These are phyloP conservation scores for Triangularia verruculosa DNA, from an alignment of 2,329 filamentous ascomycete species.

Conservation along the genomic window DNA sequence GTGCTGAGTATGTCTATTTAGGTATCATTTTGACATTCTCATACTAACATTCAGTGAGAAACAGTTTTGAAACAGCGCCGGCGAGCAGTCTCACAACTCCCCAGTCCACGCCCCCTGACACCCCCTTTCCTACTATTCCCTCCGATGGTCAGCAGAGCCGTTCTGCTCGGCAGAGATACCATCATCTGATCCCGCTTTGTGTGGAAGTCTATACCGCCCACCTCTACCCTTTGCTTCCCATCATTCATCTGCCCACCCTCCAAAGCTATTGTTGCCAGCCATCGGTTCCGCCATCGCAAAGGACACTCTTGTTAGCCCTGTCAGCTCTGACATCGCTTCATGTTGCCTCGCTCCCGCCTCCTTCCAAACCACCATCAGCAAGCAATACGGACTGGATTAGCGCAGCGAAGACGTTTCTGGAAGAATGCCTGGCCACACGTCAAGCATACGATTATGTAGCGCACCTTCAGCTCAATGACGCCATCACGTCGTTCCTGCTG, in stretches of 20 bases:
- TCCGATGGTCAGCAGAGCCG: neutral
- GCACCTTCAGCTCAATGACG: constrained; percentile 50
- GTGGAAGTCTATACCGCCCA: constrained; percentile 61
- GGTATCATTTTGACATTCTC: constrained; percentile 26
- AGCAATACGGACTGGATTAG: constrained; percentile 38
- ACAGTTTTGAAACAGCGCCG: neutral
- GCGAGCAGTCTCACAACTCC: neutral
- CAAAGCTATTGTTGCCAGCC: constrained; percentile 46
- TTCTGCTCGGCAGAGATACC: constrained; percentile 37
- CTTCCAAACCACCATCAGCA: neutral
- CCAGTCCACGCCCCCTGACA: neutral
- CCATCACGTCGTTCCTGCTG: constrained; percentile 62
- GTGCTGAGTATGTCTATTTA: constrained; percentile 32
- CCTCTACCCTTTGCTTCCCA: constrained; percentile 62
- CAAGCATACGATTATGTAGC: constrained; percentile 58
- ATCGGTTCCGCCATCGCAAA: constrained; percentile 36
- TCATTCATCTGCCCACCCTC: constrained; percentile 56
- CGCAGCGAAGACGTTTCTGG: constrained; percentile 54
- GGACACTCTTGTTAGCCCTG: constrained; percentile 53
- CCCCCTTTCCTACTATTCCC: neutral
- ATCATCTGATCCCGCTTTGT: constrained; percentile 50
- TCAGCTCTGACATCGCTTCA: constrained; percentile 48
- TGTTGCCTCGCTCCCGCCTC: neutral
- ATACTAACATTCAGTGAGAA: constrained; percentile 6
- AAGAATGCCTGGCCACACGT: constrained; percentile 55